phyloP scores from a whole-genome alignment of 2,329 filamentous ascomycete species.

The Bipolaris bicolor region DNA sequence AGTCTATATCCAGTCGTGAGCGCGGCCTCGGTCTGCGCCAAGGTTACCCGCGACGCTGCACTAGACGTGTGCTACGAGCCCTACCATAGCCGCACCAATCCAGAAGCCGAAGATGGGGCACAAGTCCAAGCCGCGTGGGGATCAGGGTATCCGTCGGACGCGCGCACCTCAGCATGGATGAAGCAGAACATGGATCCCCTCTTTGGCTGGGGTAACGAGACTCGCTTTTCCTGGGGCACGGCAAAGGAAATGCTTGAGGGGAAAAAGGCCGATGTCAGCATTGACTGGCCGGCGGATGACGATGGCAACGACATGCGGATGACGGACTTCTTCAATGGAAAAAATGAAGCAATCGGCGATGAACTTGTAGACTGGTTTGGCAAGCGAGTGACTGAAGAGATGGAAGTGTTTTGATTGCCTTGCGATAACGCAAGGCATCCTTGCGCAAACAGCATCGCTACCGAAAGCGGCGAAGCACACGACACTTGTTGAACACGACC shows the following conservation, averaged over 20 bases:
- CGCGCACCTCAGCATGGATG: conserved; percentile 79
- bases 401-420: conserved; percentile 69
- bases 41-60: conserved; percentile 91
- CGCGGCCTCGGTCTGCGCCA: conserved; percentile 91
- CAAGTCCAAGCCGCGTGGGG: conserved; percentile 69
- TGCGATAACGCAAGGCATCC: neutral
- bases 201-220: conserved; percentile 94
- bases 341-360: conserved; percentile 58
- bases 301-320: conserved; percentile 69
- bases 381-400: conserved; percentile 69
- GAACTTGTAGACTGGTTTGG: conserved; percentile 87
- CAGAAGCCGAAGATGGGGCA: conserved; percentile 41
- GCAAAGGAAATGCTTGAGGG: conserved; percentile 89
- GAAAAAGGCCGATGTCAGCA: conserved; percentile 70
- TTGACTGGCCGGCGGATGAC: conserved; percentile 87
- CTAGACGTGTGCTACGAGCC: conserved; percentile 77
- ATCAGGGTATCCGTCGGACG: conserved; percentile 91
- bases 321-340: conserved; percentile 73
- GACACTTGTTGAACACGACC: conserved; percentile 1
- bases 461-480: conserved; percentile 1
- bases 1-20: conserved; percentile 91
- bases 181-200: conserved; percentile 86
- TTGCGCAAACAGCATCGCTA: neutral
- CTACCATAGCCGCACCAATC: conserved; percentile 42
- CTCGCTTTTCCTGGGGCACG: conserved; percentile 94